phyloP scores from a whole-genome alignment of 352 stramenopile genomes.

The Globisporangium parvum region DNA sequence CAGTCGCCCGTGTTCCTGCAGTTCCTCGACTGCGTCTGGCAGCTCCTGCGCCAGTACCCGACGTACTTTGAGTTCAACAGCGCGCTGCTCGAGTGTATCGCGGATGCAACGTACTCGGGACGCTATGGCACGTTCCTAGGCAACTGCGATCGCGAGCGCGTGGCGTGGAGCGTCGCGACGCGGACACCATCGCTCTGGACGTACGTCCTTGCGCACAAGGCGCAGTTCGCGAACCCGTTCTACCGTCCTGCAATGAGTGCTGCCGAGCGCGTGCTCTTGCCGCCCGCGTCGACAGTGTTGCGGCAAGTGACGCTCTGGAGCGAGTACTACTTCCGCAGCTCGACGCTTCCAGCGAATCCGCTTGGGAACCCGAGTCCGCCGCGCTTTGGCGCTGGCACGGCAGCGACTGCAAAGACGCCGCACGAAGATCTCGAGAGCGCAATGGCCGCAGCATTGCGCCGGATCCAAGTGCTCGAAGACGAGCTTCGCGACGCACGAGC shows the following conservation, averaged over 20 bases:
- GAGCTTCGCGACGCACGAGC: constrained; percentile 24
- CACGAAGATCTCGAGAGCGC: constrained; percentile 55
- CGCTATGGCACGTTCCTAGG: constrained; percentile 84
- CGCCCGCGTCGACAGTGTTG: constrained; percentile 43
- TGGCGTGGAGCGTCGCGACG: constrained; percentile 33
- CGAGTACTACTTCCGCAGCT: constrained; percentile 70
- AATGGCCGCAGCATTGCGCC: constrained; percentile 42
- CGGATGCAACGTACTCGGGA: constrained; percentile 66
- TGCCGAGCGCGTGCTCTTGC: constrained; percentile 44
- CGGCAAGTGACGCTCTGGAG: constrained; percentile 76
- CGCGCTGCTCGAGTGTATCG: constrained; percentile 58
- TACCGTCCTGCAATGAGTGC: constrained; percentile 30
- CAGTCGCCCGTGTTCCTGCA: constrained; percentile 86
- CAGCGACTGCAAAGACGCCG: constrained; percentile 11
- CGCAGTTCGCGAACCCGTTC: constrained; percentile 64
- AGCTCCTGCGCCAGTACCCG: constrained; percentile 73
- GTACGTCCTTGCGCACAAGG: constrained; percentile 37
- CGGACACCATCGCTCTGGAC: constrained; percentile 74
- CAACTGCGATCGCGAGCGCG: constrained; percentile 81
- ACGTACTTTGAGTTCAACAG: constrained; percentile 86
- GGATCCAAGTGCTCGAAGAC: constrained; percentile 52
- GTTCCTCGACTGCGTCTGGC: constrained; percentile 88
- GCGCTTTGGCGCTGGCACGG: constrained; percentile 18
- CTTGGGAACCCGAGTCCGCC: constrained; percentile 42
- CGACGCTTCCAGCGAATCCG: constrained; percentile 34